A percentile compares a stretch with the other conserved stretches of the same genome.
phyloP scores from a whole-genome alignment of 352 stramenopile species.

The Phytophthora chlamydospora region DNA sequence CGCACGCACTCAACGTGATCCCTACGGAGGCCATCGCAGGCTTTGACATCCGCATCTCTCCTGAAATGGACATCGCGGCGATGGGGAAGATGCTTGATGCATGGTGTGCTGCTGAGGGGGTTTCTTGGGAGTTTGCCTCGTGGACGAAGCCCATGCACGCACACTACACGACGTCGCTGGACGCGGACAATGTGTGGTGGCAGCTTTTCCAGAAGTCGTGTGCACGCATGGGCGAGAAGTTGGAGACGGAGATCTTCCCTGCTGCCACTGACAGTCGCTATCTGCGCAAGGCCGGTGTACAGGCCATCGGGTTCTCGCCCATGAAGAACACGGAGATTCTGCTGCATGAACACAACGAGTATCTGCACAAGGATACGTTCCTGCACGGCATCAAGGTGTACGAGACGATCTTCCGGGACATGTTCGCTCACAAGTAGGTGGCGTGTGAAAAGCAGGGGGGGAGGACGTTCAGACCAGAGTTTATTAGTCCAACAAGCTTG shows the following conservation, averaged over 20 bases:
- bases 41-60: constrained; percentile 96
- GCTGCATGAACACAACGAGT: constrained; percentile 97
- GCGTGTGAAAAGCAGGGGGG: background rate
- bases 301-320: constrained; percentile 89
- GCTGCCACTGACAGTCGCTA: constrained; percentile 95
- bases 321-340: constrained; percentile 95
- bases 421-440: constrained; percentile 46
- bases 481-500: no score
- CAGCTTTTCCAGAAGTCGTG: constrained; percentile 51
- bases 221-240: constrained; percentile 20
- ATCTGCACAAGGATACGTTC: constrained; percentile 92
- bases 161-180: constrained; percentile 63
- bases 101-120: constrained; percentile 89
- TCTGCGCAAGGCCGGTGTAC: constrained; percentile 80
- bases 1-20: constrained; percentile 94
- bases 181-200: constrained; percentile 58
- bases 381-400: constrained; percentile 93
- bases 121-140: constrained; percentile 81
- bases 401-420: constrained; percentile 53
- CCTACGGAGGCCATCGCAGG: constrained; percentile 90
- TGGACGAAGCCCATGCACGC: constrained; percentile 57
- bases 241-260: constrained; percentile 94
- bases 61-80: constrained; percentile 75
- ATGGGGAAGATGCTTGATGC: constrained; percentile 79
- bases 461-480: background rate